phyloP scores from a whole-genome alignment of 768 basidiomycete species.

The Termitomyces titanicus region DNA sequence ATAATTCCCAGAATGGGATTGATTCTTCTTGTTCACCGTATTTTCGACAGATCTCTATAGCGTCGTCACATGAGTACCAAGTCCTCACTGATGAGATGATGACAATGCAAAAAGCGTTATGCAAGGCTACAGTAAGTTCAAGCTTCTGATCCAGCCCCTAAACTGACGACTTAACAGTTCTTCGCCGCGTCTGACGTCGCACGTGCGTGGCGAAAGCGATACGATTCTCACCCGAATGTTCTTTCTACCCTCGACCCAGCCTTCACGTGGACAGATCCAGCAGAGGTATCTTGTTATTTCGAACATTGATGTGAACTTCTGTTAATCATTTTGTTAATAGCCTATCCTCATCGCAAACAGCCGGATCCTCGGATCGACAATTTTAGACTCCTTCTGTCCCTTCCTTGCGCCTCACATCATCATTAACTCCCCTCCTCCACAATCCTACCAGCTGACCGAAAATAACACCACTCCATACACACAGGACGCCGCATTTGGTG shows the following conservation, averaged over 20 bases:
- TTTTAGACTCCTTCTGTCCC: conserved; percentile 42
- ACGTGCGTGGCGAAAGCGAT: conserved; percentile 32
- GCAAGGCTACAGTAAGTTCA: conserved; percentile 36
- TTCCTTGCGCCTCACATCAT: conserved; percentile 43
- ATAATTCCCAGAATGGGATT: background rate
- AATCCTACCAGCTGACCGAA: conserved; percentile 35
- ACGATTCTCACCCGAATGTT: conserved; percentile 27
- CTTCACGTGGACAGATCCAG: conserved; percentile 50
- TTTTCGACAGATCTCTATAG: conserved; percentile 1
- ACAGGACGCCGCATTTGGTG: conserved; percentile 33
- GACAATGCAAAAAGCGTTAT: conserved; percentile 32
- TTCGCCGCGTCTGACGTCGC: conserved; percentile 36
- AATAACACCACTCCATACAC: conserved; percentile 30
- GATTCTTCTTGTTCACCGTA: background rate
- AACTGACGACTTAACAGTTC: conserved; percentile 26
- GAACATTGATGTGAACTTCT: background rate
- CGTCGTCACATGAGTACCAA: conserved; percentile 22
- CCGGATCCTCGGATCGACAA: conserved; percentile 25
- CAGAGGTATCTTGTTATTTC: conserved; percentile 32
- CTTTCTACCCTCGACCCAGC: conserved; percentile 31
- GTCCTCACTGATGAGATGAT: conserved; percentile 27
- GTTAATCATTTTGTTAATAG: conserved; percentile 4
- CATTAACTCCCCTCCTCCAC: conserved; percentile 34
- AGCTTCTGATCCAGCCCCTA: conserved; percentile 1
- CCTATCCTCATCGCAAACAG: conserved; percentile 26